Evolutionary conservation across 805 yeast genomes (phyloP), one percentile per base, ranked within the genome.

Genomic region (Candida insectalens): DNA sequence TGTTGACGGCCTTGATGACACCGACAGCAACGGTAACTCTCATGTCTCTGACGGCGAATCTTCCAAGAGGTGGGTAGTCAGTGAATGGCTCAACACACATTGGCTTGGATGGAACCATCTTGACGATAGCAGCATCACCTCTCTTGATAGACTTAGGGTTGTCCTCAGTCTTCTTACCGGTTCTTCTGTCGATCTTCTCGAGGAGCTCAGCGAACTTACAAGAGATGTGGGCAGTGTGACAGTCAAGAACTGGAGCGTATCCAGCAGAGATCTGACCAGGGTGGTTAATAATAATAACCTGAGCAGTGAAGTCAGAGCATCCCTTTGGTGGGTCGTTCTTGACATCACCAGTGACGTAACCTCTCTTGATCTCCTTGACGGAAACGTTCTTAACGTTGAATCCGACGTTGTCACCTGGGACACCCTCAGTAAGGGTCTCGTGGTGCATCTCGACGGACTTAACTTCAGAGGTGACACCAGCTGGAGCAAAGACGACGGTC

Each of bases 1-100:
- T 85, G 60, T 74, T 94, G 57, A 85, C 95, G 48, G 85, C 68
- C 80, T 89, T 89, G 83, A 89, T 83, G 63, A 88, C 95, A 83
- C 96, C 96, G 65, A 88, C 96, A 65, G 96, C 96, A 60, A 88
- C 96, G 58, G 96, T 88, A 74, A 87, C 96, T 83, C 96, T 83
- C 96, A 87, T 87, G 74, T 87, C 96, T 83, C 96, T 88, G 77
- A 87, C 96, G 65, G 89, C 89, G 71, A 89, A 74, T 80, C 97
- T 87, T 71, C 95, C 92, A 67, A 89, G 69, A 71, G 94, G 95
- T 65, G 89, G 95, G 79, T 89, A 87, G 62, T 85, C 92, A 60
- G 77, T 69, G 79, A 77, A 89, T 53, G 89, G 74, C 71, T 89
- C 96, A 51, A 88, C 94, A 68, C 96, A 88, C 72, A 89, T 75